phyloP scores from a whole-genome alignment of 2,329 filamentous ascomycete genomes.

The Microdochium bolleyi region DNA sequence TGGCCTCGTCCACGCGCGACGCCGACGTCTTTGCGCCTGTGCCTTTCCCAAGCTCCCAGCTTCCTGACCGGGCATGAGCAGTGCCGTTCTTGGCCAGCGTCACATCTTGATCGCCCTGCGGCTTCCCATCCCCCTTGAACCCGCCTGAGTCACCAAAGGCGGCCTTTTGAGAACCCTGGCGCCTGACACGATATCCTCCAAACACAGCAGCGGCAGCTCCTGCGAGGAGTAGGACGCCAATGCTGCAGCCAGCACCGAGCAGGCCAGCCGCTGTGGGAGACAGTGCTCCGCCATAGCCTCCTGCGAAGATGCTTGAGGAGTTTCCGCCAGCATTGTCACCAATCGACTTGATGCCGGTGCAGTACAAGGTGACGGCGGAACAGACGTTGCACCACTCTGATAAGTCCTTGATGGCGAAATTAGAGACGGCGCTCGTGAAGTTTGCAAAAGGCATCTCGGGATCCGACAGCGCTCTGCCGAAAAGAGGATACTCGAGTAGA shows the following conservation, averaged over 20 bases:
- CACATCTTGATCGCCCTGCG: slow-evolving; percentile 34
- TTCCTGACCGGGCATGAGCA: slow-evolving; percentile 36
- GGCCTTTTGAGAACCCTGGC: slow-evolving; percentile 13
- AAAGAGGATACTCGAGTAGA: slow-evolving; percentile 31
- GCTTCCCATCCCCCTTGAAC: slow-evolving; percentile 27
- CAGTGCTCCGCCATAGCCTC: slow-evolving; percentile 8
- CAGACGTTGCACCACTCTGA: slow-evolving; percentile 38
- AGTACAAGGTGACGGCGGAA: slow-evolving; percentile 27
- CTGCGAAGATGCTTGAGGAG: background rate
- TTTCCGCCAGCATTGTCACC: background rate
- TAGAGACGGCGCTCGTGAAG: slow-evolving; percentile 28
- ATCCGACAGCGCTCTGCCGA: slow-evolving; percentile 24
- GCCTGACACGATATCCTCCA: slow-evolving; percentile 19
- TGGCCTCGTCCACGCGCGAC: background rate
- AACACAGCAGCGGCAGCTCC: slow-evolving; percentile 14
- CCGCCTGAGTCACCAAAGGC: slow-evolving; percentile 18
- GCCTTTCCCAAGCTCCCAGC: slow-evolving; percentile 35
- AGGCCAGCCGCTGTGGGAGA: slow-evolving; percentile 33
- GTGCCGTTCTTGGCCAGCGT: slow-evolving; percentile 27
- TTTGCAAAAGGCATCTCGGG: slow-evolving; percentile 25
- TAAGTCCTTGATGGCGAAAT: slow-evolving; percentile 22
- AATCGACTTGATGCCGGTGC: slow-evolving; percentile 12
- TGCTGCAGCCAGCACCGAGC: slow-evolving; percentile 34
- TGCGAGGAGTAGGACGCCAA: slow-evolving; percentile 20
- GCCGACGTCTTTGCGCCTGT: slow-evolving; percentile 1